A percentile compares a stretch with the other conserved stretches of the same genome.
Conservation (phyloP, 2,329 filamentous ascomycete species). For the Botryosphaeria agaves region DNA sequence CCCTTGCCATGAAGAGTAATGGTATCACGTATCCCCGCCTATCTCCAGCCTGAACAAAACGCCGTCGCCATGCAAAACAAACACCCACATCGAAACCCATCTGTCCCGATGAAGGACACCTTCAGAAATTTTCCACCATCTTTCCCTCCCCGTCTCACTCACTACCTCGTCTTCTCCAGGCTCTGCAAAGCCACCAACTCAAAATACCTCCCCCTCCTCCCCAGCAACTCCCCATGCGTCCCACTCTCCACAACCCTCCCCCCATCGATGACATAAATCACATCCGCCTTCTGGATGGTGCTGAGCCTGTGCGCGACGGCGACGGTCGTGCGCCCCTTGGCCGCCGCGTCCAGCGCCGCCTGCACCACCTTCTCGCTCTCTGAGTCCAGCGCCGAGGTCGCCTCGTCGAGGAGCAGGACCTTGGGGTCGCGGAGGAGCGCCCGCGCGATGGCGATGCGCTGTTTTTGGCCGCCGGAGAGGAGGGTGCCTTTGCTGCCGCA, state of each 20-base stretch:
- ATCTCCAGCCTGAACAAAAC: too few species aligned
- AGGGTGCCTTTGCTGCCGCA: slow-evolving; percentile 78
- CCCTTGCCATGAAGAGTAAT: too few species aligned
- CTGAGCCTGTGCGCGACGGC: slow-evolving; percentile 83
- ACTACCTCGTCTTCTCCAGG: slow-evolving; percentile 11
- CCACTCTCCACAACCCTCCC: slow-evolving; percentile 75
- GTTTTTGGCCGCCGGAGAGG: slow-evolving; percentile 82
- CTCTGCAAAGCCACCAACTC: slow-evolving; percentile 20
- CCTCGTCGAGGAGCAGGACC: slow-evolving; percentile 70
- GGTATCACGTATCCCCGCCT: too few species aligned
- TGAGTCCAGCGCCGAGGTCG: slow-evolving; percentile 48
- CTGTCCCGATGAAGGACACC: background rate
- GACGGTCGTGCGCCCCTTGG: slow-evolving; percentile 58
- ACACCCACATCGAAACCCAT: background rate
- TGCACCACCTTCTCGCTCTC: slow-evolving; percentile 69
- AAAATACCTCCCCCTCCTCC: slow-evolving; percentile 21
- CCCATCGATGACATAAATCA: slow-evolving; percentile 93
- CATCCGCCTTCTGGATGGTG: slow-evolving; percentile 86
- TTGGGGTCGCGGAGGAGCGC: slow-evolving; percentile 83
- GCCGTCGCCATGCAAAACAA: background rate
- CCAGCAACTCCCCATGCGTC: slow-evolving; percentile 45
- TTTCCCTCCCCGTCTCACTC: too few species aligned
- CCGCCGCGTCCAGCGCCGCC: slow-evolving; percentile 63
- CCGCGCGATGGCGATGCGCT: slow-evolving; percentile 83
- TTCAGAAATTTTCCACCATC: too few species aligned